Base-by-base conservation (phyloP, 225 moss, liverwort and hornwort genomes). In the Physcomitrium patens region DNA sequence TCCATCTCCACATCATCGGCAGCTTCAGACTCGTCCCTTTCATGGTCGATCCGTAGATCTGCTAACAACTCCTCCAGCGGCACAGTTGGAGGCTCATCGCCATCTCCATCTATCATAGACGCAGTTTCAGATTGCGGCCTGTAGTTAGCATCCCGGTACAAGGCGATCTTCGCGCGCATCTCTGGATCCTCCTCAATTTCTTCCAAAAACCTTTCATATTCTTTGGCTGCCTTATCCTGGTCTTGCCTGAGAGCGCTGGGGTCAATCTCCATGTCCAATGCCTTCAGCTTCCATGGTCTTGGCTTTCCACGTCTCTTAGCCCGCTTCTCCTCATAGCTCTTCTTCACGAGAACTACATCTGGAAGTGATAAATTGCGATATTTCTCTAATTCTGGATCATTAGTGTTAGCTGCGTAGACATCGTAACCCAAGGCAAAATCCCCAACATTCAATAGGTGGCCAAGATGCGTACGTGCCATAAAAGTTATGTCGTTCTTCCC, bases 131-230 rank as follows among this genome's bases (percentile, higher is more conserved):
- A 93, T 52, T 85, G 90, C 16, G 90, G 85, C 78, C 84, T 83
- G 68, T 87, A 95, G 27, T 85, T 79, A 2, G 91, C 89, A 81
- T 99, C 97, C 73, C 82, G 87, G 86, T 86, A 99, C 8, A 99
- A 81, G 9, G 89, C 90, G 80, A 99, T 99, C 90, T 91, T 95
- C 0, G 84, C 86, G 59, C 94, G 81, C 94, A 99, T 86, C 72
- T 99, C 97, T 20, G 94, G 91, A 78, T 99, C 95, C 85, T 99
- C 97, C 69, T 99, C 97, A 48, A 99, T 70, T 68, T 99, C 97
- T 71, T 99, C 93, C 91, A 99, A 79, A 77, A 99, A 99, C 80
- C 66, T 90, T 85, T 99, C 97, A 68, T 91, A 99, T 22, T 99
- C 94, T 1, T 76, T 84, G 50, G 80, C 84, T 49, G 78, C 89